phyloP scores from a whole-genome alignment of 768 basidiomycete genomes.

The Exsudoporus frostii region DNA sequence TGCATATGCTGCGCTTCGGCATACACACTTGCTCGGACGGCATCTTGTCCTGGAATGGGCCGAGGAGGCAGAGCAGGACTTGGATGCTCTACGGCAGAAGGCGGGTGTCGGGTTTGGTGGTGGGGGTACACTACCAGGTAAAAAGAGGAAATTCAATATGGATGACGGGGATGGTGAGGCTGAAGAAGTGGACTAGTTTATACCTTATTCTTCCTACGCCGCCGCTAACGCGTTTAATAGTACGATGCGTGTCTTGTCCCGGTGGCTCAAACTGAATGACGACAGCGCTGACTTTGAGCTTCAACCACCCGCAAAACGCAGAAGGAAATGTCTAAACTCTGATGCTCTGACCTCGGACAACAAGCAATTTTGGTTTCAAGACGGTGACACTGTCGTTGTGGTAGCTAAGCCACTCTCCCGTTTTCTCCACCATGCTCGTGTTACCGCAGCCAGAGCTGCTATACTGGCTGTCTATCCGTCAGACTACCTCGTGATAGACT shows the following conservation, averaged over 20 bases:
- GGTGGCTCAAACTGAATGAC: neutral
- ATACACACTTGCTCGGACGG: constrained; percentile 93
- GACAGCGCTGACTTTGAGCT: neutral
- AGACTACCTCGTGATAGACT: constrained; percentile 23
- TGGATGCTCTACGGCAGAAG: constrained; percentile 74
- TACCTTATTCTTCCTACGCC: constrained; percentile 2
- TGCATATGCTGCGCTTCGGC: constrained; percentile 80
- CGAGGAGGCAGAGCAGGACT: constrained; percentile 72
- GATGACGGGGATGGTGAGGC: constrained; percentile 37
- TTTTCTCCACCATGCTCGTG: constrained; percentile 37
- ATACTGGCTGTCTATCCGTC: constrained; percentile 34
- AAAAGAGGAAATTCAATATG: constrained; percentile 67
- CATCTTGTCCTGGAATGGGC: constrained; percentile 97
- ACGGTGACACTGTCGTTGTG: constrained; percentile 36
- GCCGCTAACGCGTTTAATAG: constrained; percentile 1
- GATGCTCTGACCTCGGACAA: neutral
- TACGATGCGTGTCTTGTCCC: neutral
- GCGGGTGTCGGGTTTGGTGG: constrained; percentile 74
- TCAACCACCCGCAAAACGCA: constrained; percentile 5
- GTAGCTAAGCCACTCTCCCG: constrained; percentile 19
- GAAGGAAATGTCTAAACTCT: neutral
- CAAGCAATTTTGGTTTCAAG: constrained; percentile 29
- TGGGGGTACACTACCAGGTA: constrained; percentile 67
- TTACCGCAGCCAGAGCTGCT: constrained; percentile 31
- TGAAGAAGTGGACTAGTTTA: constrained; percentile 26